Percentiles rank a stretch among this genome's conserved stretches.
These are phyloP conservation scores for Magnaporthiopsis incrustans DNA, from an alignment of 2,329 filamentous ascomycete genomes.

Conservation along the genomic window DNA sequence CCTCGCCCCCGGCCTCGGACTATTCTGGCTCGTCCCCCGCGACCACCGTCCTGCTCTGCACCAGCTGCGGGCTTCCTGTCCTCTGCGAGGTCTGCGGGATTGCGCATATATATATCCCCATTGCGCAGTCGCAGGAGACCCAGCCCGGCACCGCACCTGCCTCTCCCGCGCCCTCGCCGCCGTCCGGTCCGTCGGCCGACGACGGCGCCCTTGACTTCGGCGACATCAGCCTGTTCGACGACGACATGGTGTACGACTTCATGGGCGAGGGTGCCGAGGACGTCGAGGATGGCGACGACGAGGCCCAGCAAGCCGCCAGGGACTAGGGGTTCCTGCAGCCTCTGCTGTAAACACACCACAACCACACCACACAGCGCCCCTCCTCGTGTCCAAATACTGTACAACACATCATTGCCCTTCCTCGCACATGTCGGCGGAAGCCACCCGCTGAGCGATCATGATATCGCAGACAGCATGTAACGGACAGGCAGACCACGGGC, in stretches of 20 bases:
- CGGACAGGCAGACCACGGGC: not conserved
- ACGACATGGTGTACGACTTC: conserved; percentile 11
- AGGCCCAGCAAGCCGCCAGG: conserved; percentile 28
- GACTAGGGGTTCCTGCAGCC: not conserved
- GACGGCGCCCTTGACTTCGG: not conserved
- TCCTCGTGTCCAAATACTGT: not conserved
- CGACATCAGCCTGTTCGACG: not conserved
- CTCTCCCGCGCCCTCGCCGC: not conserved
- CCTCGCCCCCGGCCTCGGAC: conserved; percentile 9
- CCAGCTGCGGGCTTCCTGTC: conserved; percentile 37
- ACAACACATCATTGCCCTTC: not conserved
- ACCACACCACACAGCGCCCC: not conserved
- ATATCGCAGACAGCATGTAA: not conserved
- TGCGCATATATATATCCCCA: conserved; percentile 12
- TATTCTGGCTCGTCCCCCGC: not conserved
- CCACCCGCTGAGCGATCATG: not conserved
- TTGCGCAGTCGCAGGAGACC: conserved; percentile 9
- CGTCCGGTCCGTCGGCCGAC: conserved; percentile 4
- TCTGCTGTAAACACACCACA: not conserved
- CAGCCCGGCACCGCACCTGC: not conserved
- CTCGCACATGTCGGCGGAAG: not conserved
- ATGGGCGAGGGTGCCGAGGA: conserved; percentile 10
- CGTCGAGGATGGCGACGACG: not conserved
- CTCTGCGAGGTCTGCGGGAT: conserved; percentile 31
- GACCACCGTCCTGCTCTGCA: conserved; percentile 29